phyloP scores from a whole-genome alignment of 768 basidiomycete species.

The Hericium coralloides region DNA sequence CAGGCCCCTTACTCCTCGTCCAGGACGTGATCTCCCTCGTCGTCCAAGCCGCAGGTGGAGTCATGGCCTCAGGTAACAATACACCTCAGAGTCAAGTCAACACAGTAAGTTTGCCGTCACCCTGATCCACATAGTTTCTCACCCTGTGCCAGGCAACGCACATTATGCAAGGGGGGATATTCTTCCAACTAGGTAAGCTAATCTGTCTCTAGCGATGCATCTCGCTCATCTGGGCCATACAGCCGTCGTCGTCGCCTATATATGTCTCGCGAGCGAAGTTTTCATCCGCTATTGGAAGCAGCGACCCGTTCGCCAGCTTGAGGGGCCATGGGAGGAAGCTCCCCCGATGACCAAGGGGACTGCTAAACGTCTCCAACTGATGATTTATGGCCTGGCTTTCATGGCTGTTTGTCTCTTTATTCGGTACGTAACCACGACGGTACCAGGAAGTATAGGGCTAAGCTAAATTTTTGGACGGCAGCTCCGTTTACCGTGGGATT shows the following conservation, averaged over 20 bases:
- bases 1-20: not conserved
- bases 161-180: conserved; percentile 23
- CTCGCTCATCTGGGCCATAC: not conserved
- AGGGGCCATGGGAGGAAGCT: not conserved
- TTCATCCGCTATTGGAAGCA: not conserved
- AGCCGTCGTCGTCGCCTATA: not conserved
- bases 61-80: conserved; percentile 2
- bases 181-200: conserved; percentile 20
- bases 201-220: not conserved
- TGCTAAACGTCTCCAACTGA: not conserved
- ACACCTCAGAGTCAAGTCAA: not conserved
- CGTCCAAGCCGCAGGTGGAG: conserved; percentile 5
- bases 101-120: not conserved
- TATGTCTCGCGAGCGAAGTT: not conserved
- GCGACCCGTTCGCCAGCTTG: not conserved
- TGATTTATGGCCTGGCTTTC: conserved; percentile 1
- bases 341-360: not conserved
- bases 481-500: conserved; percentile 8
- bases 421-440: conserved; percentile 1
- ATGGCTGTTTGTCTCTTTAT: conserved; percentile 8
- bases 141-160: conserved; percentile 15
- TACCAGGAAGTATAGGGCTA: not conserved
- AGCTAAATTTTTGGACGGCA: not conserved
- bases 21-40: conserved; percentile 9
- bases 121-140: not conserved